A percentile compares a stretch with the other conserved stretches of the same genome.
Evolutionary conservation across 1,284 basidiomycete genomes (phyloP).

Genomic region (Sphagnurus paluster): DNA sequence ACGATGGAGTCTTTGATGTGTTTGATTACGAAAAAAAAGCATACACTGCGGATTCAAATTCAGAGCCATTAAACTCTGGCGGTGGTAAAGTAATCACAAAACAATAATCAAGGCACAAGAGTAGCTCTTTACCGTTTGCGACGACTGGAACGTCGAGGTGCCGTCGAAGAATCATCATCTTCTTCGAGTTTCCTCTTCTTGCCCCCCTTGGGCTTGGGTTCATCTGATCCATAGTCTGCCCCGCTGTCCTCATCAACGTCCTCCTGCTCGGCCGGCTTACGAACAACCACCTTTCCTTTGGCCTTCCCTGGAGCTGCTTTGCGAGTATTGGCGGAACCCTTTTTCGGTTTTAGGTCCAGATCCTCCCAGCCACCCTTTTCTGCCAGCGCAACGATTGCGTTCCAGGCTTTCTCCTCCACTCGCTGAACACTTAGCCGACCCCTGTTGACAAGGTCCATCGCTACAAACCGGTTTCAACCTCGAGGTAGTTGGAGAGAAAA

Average conservation of each 20-base stretch:
- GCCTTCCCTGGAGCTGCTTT: conserved; percentile 15
- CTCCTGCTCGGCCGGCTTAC: conserved; percentile 12
- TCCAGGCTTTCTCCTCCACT: conserved; percentile 72
- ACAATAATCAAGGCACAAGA: too few species aligned
- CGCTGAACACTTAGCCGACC: conserved; percentile 89
- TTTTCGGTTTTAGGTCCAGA: conserved; percentile 33
- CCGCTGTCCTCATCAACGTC: conserved; percentile 17
- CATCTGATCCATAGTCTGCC: conserved; percentile 4
- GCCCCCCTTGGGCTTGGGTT: conserved; percentile 6
- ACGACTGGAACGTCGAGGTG: conserved; percentile 7
- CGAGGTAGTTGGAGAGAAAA: neutral
- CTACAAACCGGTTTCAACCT: conserved; percentile 27
- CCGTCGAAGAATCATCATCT: conserved; percentile 5
- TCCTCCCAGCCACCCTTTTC: conserved; percentile 73
- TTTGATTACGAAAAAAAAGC: too few species aligned
- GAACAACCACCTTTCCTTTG: conserved; percentile 13
- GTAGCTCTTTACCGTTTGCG: conserved; percentile 11
- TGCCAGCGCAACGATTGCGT: conserved; percentile 65
- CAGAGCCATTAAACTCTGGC: too few species aligned
- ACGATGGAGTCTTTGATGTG: too few species aligned
- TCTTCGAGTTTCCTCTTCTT: conserved; percentile 14
- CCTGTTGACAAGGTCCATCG: conserved; percentile 81
- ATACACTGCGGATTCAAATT: too few species aligned
- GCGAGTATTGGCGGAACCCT: neutral
- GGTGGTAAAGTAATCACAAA: too few species aligned